phyloP scores from a whole-genome alignment of 2,329 filamentous ascomycete genomes.

The Dothistroma pini region DNA sequence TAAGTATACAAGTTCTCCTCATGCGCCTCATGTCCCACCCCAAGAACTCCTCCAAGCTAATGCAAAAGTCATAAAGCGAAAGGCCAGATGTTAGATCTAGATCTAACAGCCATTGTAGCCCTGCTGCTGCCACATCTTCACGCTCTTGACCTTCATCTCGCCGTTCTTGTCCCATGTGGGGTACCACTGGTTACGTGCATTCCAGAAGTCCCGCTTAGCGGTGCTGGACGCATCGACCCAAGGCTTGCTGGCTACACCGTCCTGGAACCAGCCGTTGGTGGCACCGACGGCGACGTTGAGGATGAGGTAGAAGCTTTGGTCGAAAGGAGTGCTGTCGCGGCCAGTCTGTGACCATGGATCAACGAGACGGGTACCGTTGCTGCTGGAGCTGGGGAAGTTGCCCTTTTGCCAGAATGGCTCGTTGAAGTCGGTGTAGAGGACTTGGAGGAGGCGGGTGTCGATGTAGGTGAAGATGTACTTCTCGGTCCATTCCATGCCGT shows the following conservation, averaged over 20 bases:
- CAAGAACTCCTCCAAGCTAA: background rate
- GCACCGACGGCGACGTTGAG: conserved; percentile 40
- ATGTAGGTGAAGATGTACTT: conserved; percentile 87
- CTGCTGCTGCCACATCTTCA: conserved; percentile 48
- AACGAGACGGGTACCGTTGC: conserved; percentile 37
- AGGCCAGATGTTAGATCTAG: background rate
- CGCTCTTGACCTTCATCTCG: conserved; percentile 40
- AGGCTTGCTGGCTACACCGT: conserved; percentile 68
- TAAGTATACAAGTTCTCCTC: background rate
- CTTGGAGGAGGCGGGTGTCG: conserved; percentile 73
- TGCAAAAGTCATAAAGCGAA: background rate
- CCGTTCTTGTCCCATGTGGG: conserved; percentile 38
- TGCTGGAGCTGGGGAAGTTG: conserved; percentile 34
- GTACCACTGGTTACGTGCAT: conserved; percentile 40
- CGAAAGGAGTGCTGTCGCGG: conserved; percentile 38
- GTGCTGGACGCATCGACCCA: conserved; percentile 68
- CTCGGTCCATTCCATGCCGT: conserved; percentile 79
- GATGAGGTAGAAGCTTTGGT: conserved; percentile 42
- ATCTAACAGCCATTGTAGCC: conserved; percentile 45
- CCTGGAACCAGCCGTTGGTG: conserved; percentile 69
- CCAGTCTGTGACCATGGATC: conserved; percentile 39
- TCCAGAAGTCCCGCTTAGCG: conserved; percentile 75
- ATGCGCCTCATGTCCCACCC: background rate
- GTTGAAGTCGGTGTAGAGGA: conserved; percentile 64
- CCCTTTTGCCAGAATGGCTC: conserved; percentile 40